These are phyloP conservation scores for Mycena chlorophos DNA, from an alignment of 768 basidiomycete genomes.

Conservation along the genomic window DNA sequence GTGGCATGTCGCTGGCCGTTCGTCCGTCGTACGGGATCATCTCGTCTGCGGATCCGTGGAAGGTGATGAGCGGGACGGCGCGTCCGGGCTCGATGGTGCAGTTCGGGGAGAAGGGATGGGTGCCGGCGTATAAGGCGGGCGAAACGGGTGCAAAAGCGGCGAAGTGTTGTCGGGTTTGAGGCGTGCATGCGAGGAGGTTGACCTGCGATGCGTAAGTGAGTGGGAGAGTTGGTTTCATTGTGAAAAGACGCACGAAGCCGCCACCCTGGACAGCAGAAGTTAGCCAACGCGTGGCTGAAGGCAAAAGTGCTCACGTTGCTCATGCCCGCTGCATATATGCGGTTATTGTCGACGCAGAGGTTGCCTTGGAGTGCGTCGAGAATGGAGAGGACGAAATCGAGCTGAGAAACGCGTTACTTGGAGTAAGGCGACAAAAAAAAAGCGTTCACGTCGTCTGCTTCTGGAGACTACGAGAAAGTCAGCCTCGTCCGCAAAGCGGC, in stretches of 20 bases:
- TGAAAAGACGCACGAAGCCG: conserved; percentile 15
- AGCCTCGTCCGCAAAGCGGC: too few relatives aligned
- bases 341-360: conserved; percentile 21
- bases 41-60: conserved; percentile 20
- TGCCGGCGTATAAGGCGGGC: conserved; percentile 19
- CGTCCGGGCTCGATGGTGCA: conserved; percentile 15
- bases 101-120: conserved; percentile 10
- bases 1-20: neutral
- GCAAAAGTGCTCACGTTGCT: conserved; percentile 16
- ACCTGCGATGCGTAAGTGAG: conserved; percentile 1
- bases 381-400: conserved; percentile 15
- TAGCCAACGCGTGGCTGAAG: neutral
- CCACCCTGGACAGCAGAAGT: conserved; percentile 11
- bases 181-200: conserved; percentile 23
- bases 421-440: neutral
- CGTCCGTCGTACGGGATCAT: conserved; percentile 20
- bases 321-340: conserved; percentile 24
- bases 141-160: conserved; percentile 25
- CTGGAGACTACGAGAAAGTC: conserved; percentile 5
- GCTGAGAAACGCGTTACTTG: conserved; percentile 1
- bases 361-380: conserved; percentile 13
- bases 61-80: conserved; percentile 16
- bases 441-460: conserved; percentile 19
- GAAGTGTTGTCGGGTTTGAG: conserved; percentile 6
- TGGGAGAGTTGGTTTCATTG: neutral